Conservation (phyloP, 2,329 filamentous ascomycete genomes). For the Thelonectria olida region DNA sequence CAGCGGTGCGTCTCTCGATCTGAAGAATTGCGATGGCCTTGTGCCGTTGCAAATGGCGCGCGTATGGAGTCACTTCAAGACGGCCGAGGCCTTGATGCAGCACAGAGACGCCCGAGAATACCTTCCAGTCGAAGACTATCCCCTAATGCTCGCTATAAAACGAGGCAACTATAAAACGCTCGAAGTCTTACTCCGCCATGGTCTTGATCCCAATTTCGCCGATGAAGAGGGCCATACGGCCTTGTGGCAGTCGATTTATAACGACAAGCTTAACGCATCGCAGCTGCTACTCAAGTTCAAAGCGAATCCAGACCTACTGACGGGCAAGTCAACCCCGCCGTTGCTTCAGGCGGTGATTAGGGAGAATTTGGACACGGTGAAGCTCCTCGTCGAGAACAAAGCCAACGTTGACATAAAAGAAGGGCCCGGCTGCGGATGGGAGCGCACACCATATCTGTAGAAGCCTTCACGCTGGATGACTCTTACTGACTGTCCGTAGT, state of each 20-base stretch:
- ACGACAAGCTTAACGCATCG: neutral
- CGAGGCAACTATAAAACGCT: neutral
- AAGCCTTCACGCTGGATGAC: no score
- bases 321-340: neutral
- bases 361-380: neutral
- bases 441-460: conserved; percentile 6
- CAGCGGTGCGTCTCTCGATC: neutral
- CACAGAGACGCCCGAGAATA: neutral
- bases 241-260: neutral
- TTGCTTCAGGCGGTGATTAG: neutral
- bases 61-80: neutral
- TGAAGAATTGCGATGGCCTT: neutral
- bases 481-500: neutral
- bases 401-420: conserved; percentile 13
- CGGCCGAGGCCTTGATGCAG: neutral
- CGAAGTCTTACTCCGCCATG: neutral
- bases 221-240: neutral
- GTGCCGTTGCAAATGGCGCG: neutral
- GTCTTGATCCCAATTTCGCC: neutral
- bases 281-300: neutral
- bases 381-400: conserved; percentile 3
- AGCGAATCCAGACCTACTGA: conserved; percentile 4
- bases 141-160: neutral
- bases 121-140: neutral
- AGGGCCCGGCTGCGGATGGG: neutral